These are phyloP conservation scores for Suillus subluteus DNA, from an alignment of 768 basidiomycete species.

Conservation along the genomic window DNA sequence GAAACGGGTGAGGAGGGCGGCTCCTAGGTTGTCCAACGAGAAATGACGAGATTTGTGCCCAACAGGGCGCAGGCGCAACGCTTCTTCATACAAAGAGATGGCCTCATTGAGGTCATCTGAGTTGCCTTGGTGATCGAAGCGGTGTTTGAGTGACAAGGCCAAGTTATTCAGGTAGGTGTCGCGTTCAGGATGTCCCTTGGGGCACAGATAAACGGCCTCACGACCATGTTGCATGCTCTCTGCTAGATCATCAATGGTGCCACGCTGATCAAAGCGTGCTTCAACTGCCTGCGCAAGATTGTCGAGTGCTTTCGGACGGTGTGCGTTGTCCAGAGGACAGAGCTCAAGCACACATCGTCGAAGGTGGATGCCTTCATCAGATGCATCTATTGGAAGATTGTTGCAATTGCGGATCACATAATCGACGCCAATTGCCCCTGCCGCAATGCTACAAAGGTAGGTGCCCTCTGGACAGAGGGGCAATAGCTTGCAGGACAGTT, in stretches of 20 bases:
- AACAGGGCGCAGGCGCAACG: background rate
- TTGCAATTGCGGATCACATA: background rate
- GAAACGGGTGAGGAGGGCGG: background rate
- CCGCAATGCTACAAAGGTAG: background rate
- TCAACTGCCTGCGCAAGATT: background rate
- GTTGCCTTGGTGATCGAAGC: background rate
- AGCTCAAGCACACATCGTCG: background rate
- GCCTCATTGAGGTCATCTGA: background rate
- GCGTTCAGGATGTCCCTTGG: background rate
- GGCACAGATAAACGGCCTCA: background rate
- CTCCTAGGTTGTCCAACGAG: background rate
- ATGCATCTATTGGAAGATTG: background rate
- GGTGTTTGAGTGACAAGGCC: rapidly evolving
- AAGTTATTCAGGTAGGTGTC: background rate
- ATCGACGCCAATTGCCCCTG: background rate
- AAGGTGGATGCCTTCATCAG: background rate
- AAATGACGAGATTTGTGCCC: background rate
- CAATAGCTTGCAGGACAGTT: background rate
- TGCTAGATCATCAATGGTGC: background rate
- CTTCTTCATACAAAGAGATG: background rate
- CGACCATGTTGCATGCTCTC: background rate
- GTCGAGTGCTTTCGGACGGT: background rate
- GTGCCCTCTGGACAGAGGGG: background rate
- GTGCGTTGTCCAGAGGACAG: background rate
- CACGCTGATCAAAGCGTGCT: background rate